Conservation (phyloP, 306 rosid species). For the Quillaja saponaria region DNA sequence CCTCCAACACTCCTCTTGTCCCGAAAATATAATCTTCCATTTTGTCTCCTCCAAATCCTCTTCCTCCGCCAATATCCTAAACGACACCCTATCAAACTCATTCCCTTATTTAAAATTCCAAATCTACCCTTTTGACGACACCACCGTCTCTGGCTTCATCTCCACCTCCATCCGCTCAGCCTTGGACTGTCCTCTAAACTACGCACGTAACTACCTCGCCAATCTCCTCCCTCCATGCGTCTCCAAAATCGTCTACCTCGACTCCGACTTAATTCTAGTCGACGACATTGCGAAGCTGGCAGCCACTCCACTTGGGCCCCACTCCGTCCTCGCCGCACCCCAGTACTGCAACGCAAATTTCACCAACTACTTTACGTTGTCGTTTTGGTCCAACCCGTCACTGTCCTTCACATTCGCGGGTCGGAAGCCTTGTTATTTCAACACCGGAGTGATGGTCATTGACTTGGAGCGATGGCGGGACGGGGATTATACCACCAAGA, state of each 20-base stretch:
- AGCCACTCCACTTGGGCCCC: conserved; percentile 43
- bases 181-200: conserved; percentile 83
- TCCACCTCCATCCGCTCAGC: conserved; percentile 94
- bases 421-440: conserved; percentile 81
- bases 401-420: conserved; percentile 69
- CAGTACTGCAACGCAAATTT: conserved; percentile 94
- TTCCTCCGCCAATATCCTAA: conserved; percentile 36
- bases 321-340: conserved; percentile 83
- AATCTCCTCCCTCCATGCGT: conserved; percentile 61
- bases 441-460: conserved; percentile 99
- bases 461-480: conserved; percentile 72
- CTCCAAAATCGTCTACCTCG: conserved; percentile 69
- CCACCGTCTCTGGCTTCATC: conserved; percentile 65
- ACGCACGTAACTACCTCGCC: conserved; percentile 90
- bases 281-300: conserved; percentile 87
- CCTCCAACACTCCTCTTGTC: conserved; percentile 94
- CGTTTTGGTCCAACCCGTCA: conserved; percentile 85
- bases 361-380: conserved; percentile 71
- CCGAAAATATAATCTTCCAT: conserved; percentile 73
- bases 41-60: conserved; percentile 49
- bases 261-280: conserved; percentile 85
- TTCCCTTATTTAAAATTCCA: conserved; percentile 80
- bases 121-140: conserved; percentile 66
- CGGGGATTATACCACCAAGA: conserved; percentile 72
- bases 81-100: conserved; percentile 42